Conservation (phyloP, 495 filamentous ascomycete species). For the Patellaria atrata region DNA sequence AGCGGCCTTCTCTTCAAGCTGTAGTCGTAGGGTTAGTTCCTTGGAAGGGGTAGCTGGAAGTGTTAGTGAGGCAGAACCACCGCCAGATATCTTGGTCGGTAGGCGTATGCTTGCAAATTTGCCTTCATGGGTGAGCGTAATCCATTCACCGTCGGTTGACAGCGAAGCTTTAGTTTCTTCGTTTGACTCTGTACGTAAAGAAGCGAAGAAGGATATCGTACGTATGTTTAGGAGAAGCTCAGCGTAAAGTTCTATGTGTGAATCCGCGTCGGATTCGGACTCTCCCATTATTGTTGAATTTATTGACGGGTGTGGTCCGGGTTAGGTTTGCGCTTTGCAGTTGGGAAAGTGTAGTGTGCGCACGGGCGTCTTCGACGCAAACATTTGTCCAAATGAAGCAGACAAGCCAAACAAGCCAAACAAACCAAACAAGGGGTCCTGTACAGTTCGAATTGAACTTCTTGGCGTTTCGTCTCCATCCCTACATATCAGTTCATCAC, state of each 20-base stretch:
- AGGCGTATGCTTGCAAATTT: slow-evolving; percentile 43
- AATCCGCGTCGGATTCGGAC: too few relatives aligned
- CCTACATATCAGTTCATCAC: too few relatives aligned
- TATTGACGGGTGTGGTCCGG: too few relatives aligned
- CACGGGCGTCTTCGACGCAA: too few relatives aligned
- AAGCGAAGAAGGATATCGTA: slow-evolving; percentile 61
- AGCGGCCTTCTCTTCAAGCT: slow-evolving; percentile 33
- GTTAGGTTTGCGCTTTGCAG: too few relatives aligned
- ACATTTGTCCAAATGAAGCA: too few relatives aligned
- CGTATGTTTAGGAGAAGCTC: slow-evolving; percentile 81
- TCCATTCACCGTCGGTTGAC: slow-evolving; percentile 32
- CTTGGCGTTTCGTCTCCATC: too few relatives aligned
- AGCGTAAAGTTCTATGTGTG: slow-evolving; percentile 52
- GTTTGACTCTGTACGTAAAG: slow-evolving; percentile 38
- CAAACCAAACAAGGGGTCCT: too few relatives aligned
- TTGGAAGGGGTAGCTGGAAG: slow-evolving; percentile 24
- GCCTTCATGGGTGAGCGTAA: slow-evolving; percentile 42
- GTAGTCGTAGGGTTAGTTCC: slow-evolving; percentile 57
- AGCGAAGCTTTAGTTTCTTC: slow-evolving; percentile 35
- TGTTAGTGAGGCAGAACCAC: slow-evolving; percentile 26
- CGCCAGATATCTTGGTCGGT: slow-evolving; percentile 41
- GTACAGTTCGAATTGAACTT: too few relatives aligned
- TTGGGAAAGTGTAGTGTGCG: too few relatives aligned
- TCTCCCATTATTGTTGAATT: too few relatives aligned
- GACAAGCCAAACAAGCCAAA: too few relatives aligned